Percentiles rank a stretch among this genome's conserved stretches.
Evolutionary conservation across 768 basidiomycete genomes (phyloP).

Genomic region (Sarcodon sp.): DNA sequence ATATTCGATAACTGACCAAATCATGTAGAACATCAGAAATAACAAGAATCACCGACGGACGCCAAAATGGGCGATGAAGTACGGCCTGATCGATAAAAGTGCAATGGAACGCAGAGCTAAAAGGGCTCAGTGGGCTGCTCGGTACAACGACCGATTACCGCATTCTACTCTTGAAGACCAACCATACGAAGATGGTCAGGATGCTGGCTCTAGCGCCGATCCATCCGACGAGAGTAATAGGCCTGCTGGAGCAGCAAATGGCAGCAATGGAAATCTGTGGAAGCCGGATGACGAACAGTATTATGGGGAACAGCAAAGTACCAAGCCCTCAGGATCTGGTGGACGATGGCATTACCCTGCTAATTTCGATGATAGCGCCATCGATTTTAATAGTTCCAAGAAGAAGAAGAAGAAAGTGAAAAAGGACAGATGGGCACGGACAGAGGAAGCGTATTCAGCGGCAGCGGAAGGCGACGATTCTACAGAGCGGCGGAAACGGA

Average conservation of each 20-base stretch:
- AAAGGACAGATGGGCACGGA: conserved; percentile 82
- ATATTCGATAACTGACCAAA: background rate
- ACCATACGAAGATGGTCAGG: conserved; percentile 73
- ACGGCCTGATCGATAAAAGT: conserved; percentile 77
- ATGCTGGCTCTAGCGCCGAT: conserved; percentile 16
- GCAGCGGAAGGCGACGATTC: conserved; percentile 22
- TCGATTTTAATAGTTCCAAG: conserved; percentile 25
- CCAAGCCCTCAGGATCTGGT: conserved; percentile 22
- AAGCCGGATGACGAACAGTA: conserved; percentile 63
- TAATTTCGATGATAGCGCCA: conserved; percentile 54
- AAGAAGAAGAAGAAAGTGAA: conserved; percentile 60
- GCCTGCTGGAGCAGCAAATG: conserved; percentile 4
- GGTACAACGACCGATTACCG: conserved; percentile 74
- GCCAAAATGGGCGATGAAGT: conserved; percentile 90
- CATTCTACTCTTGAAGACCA: conserved; percentile 59
- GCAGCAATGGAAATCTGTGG: conserved; percentile 54
- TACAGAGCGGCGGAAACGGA: conserved; percentile 36
- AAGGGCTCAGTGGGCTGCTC: conserved; percentile 78
- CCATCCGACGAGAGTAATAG: conserved; percentile 14
- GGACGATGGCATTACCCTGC: conserved; percentile 80
- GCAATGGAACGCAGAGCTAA: conserved; percentile 67
- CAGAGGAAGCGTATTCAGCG: conserved; percentile 65
- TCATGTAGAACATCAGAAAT: conserved; percentile 75
- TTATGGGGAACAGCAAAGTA: conserved; percentile 38
- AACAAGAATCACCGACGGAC: conserved; percentile 88